Percentiles rank a stretch among this genome's conserved stretches.
phyloP scores from a whole-genome alignment of 352 stramenopile genomes.

The Phytophthora kernoviae region DNA sequence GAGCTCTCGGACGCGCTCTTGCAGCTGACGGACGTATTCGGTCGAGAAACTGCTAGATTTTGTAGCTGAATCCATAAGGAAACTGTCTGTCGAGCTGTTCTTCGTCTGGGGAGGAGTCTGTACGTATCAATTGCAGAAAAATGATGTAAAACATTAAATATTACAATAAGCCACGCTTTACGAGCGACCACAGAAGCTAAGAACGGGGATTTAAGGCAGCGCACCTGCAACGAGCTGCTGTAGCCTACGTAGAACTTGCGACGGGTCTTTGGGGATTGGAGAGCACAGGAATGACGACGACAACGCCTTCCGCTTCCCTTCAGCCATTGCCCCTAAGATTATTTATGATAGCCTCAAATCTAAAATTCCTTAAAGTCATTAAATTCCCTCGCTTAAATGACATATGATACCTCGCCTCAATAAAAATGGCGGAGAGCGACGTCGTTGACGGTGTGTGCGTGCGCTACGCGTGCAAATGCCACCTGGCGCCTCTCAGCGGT shows the following conservation, averaged over 20 bases:
- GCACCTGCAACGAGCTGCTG: conserved; percentile 27
- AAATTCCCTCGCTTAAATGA: neutral
- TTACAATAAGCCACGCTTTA: neutral
- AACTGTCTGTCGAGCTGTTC: conserved; percentile 25
- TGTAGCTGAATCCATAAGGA: conserved; percentile 40
- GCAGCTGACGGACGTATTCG: conserved; percentile 33
- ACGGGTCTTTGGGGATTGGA: conserved; percentile 65
- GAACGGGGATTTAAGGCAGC: neutral
- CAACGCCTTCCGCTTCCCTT: conserved; percentile 36
- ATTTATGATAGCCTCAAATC: neutral
- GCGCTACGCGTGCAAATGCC: conserved; percentile 76
- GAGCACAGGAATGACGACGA: conserved; percentile 69
- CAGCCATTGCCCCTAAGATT: conserved; percentile 21
- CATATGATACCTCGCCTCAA: neutral
- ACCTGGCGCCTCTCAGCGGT: conserved; percentile 52
- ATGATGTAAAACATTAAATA: neutral
- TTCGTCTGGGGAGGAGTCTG: conserved; percentile 18
- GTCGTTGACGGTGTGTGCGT: conserved; percentile 46
- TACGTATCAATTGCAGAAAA: conserved; percentile 1
- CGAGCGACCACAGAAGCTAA: neutral
- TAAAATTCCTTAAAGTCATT: conserved; percentile 1
- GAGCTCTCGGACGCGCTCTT: conserved; percentile 35
- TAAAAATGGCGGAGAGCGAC: conserved; percentile 13
- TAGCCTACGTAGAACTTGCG: conserved; percentile 64
- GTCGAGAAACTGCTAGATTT: conserved; percentile 15